Percentiles rank a stretch among this genome's conserved stretches.
Evolutionary conservation across 768 basidiomycete species (phyloP).

Genomic region (Boletus pseudo-olivaceus): DNA sequence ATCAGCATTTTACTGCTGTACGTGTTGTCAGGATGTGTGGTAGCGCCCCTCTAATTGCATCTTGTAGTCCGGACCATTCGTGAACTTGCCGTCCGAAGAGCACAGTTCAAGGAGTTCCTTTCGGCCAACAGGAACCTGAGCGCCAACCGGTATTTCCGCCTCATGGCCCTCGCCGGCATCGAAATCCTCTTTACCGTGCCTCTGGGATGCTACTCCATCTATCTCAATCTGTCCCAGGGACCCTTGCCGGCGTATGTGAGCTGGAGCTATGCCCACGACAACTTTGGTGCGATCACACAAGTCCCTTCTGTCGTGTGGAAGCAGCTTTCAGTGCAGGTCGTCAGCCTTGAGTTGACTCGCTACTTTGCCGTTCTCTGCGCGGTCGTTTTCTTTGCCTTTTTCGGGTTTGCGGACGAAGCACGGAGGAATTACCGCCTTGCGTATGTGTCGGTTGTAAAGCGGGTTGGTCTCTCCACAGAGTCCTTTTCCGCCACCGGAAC

Average conservation of each 20-base stretch:
- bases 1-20: constrained; percentile 41
- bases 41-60: not conserved
- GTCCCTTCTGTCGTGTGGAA: constrained; percentile 44
- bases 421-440: constrained; percentile 49
- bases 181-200: constrained; percentile 39
- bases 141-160: constrained; percentile 55
- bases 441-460: constrained; percentile 36
- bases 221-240: constrained; percentile 30
- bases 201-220: constrained; percentile 35
- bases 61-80: constrained; percentile 28
- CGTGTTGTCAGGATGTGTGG: constrained; percentile 5
- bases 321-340: constrained; percentile 4
- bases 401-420: constrained; percentile 69
- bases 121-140: constrained; percentile 41
- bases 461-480: constrained; percentile 32
- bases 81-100: constrained; percentile 29
- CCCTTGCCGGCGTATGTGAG: constrained; percentile 38
- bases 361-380: constrained; percentile 50
- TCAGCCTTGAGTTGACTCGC: constrained; percentile 40
- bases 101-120: constrained; percentile 37
- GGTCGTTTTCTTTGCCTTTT: constrained; percentile 63
- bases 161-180: constrained; percentile 51
- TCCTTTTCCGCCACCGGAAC: constrained; percentile 21
- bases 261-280: constrained; percentile 46
- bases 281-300: constrained; percentile 38